These are phyloP conservation scores for Alternaria sp. DNA, from an alignment of 2,329 filamentous ascomycete genomes.

Conservation along the genomic window DNA sequence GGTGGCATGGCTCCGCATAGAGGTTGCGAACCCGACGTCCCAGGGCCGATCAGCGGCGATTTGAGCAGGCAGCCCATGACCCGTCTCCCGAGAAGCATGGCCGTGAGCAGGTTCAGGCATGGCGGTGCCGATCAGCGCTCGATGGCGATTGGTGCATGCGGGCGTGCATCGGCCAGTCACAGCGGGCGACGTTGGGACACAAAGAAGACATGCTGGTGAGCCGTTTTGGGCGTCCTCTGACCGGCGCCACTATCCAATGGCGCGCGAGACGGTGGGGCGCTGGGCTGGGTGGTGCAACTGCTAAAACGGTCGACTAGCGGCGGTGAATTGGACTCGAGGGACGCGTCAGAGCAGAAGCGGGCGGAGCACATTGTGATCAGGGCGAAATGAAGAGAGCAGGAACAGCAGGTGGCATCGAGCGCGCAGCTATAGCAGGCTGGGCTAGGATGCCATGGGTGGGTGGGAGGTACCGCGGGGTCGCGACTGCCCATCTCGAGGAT, in stretches of 20 bases:
- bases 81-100: conserved; percentile 39
- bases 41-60: conserved; percentile 38
- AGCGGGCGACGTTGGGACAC: conserved; percentile 33
- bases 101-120: conserved; percentile 24
- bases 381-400: conserved; percentile 34
- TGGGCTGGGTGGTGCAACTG: conserved; percentile 40
- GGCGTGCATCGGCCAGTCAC: conserved; percentile 33
- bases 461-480: conserved; percentile 19
- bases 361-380: conserved; percentile 28
- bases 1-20: conserved; percentile 36
- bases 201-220: conserved; percentile 26
- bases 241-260: conserved; percentile 32
- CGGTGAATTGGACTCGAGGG: conserved; percentile 37
- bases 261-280: conserved; percentile 28
- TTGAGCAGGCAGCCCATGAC: conserved; percentile 28
- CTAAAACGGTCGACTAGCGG: conserved; percentile 48
- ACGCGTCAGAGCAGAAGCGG: conserved; percentile 30
- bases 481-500: conserved; percentile 26
- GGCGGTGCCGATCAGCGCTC: conserved; percentile 38
- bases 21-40: conserved; percentile 16
- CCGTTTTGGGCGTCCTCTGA: conserved; percentile 41
- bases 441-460: conserved; percentile 16
- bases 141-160: conserved; percentile 26
- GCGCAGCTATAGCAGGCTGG: conserved; percentile 26
- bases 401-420: conserved; percentile 21